Evolutionary conservation across 768 basidiomycete genomes (phyloP).

Genomic region (Boletus reticuloceps): DNA sequence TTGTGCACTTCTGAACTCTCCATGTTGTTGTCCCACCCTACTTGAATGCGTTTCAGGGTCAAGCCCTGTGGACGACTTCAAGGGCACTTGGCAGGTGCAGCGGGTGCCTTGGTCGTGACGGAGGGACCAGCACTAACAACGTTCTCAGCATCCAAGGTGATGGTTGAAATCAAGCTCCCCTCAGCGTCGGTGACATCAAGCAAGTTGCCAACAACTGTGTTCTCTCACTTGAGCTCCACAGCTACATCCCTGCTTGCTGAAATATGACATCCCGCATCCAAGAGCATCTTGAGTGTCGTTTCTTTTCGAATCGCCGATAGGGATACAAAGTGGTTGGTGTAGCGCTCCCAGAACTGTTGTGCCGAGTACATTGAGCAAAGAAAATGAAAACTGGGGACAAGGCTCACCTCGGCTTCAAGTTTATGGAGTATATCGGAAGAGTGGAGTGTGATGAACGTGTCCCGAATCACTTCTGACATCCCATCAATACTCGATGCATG

Average conservation of each 20-base stretch:
- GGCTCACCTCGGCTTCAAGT: conserved; percentile 68
- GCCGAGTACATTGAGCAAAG: neutral
- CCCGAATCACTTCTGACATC: conserved; percentile 88
- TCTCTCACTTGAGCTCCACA: conserved; percentile 14
- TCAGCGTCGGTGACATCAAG: conserved; percentile 39
- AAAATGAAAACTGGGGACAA: neutral
- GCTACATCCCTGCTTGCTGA: conserved; percentile 42
- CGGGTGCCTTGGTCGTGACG: neutral
- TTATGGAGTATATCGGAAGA: conserved; percentile 77
- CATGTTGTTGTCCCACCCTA: neutral
- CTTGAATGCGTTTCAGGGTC: conserved; percentile 15
- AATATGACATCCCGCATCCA: conserved; percentile 44
- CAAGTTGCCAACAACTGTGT: conserved; percentile 30
- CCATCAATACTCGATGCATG: conserved; percentile 83
- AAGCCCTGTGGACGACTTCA: conserved; percentile 22
- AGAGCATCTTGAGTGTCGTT: conserved; percentile 39
- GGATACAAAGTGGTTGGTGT: conserved; percentile 69
- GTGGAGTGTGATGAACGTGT: conserved; percentile 91
- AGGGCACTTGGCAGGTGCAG: conserved; percentile 1
- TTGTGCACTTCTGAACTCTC: conserved; percentile 6
- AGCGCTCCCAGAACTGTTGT: conserved; percentile 69
- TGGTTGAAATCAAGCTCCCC: no score
- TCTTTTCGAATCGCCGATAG: conserved; percentile 43
- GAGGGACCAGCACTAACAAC: neutral
- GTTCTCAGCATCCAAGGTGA: neutral